A percentile compares a stretch with the other conserved stretches of the same genome.
phyloP scores from a whole-genome alignment of 1,139 yeast genomes.

The Taphrina betulina region DNA sequence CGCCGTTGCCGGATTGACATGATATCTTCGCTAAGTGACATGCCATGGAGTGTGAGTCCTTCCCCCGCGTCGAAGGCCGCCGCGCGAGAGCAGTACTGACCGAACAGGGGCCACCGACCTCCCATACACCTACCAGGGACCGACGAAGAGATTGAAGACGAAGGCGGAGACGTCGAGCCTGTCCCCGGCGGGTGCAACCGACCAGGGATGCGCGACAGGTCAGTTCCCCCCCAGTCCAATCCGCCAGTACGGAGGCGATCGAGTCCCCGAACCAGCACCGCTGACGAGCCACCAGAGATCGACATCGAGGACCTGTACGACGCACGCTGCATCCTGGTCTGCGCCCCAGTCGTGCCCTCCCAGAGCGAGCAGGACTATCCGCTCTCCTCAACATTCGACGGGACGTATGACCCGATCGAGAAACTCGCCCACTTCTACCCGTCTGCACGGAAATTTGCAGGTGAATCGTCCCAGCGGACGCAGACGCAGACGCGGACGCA shows the following conservation, averaged over 20 bases:
- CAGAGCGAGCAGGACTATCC: constrained; percentile 2
- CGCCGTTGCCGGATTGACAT: too few relatives aligned
- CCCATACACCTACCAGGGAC: neutral
- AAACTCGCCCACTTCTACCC: neutral
- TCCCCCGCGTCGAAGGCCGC: too few relatives aligned
- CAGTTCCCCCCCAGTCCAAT: neutral
- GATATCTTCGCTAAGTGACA: too few relatives aligned
- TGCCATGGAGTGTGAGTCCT: too few relatives aligned
- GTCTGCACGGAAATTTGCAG: neutral
- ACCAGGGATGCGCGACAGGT: constrained; percentile 4
- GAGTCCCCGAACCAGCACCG: too few relatives aligned
- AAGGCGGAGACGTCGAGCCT: neutral
- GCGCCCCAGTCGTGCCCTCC: constrained; percentile 11
- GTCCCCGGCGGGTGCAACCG: neutral
- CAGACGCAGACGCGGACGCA: too few relatives aligned
- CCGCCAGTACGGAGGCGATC: neutral
- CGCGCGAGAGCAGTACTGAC: neutral
- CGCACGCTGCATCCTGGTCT: constrained; percentile 3
- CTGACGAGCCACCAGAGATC: neutral
- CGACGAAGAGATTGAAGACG: neutral
- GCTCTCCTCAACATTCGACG: constrained; percentile 3
- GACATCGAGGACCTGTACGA: constrained; percentile 15
- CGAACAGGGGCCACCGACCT: too few relatives aligned
- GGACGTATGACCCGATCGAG: neutral
- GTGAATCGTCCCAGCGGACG: neutral